Conservation (phyloP, 257 asterid genomes). For the Linderniella brevidens region DNA sequence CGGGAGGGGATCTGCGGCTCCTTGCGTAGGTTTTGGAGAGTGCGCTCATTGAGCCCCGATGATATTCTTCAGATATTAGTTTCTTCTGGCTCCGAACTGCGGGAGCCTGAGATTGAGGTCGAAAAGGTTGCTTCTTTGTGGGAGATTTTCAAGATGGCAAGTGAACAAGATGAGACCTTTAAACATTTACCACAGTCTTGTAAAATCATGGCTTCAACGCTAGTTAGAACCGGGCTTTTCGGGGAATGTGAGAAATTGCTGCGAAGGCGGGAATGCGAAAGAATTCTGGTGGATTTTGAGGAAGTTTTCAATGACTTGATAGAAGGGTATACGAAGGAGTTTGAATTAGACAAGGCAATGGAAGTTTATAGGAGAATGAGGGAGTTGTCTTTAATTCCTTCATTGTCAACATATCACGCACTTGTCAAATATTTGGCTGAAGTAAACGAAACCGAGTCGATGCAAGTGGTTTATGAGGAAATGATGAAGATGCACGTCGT, state of each 20-base stretch:
- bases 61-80: slow-evolving; percentile 58
- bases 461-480: slow-evolving; percentile 34
- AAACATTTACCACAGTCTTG: slow-evolving; percentile 46
- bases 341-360: slow-evolving; percentile 47
- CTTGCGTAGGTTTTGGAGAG: slow-evolving; percentile 63
- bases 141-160: slow-evolving; percentile 57
- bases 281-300: slow-evolving; percentile 49
- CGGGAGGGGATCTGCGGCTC: slow-evolving; percentile 99
- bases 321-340: slow-evolving; percentile 39
- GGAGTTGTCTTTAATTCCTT: slow-evolving; percentile 36
- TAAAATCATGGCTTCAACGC: slow-evolving; percentile 64
- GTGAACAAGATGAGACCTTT: slow-evolving; percentile 27
- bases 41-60: slow-evolving; percentile 32
- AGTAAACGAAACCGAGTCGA: slow-evolving; percentile 30
- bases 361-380: slow-evolving; percentile 48
- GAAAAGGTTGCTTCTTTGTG: slow-evolving; percentile 53
- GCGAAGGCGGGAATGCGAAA: slow-evolving; percentile 35
- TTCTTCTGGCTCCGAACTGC: slow-evolving; percentile 32
- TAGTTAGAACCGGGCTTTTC: slow-evolving; percentile 39
- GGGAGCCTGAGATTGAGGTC: slow-evolving; percentile 25
- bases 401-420: slow-evolving; percentile 26
- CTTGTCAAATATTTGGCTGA: slow-evolving; percentile 36
- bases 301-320: slow-evolving; percentile 55
- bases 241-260: slow-evolving; percentile 51
- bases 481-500: slow-evolving; percentile 26